phyloP scores from a whole-genome alignment of 2,329 filamentous ascomycete species.

The Mycosphaerella sp. region DNA sequence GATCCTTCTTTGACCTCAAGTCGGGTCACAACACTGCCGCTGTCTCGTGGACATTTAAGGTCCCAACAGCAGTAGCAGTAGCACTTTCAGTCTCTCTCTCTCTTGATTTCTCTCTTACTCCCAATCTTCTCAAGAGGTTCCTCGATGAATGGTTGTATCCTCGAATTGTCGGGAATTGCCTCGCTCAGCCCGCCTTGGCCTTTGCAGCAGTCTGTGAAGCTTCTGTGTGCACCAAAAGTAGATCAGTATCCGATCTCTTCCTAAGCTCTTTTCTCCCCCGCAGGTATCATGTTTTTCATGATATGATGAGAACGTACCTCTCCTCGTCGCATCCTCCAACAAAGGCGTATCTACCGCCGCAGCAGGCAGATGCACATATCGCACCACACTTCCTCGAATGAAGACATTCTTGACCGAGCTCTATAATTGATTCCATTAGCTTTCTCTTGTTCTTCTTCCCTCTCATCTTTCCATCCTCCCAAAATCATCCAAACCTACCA shows the following conservation, averaged over 20 bases:
- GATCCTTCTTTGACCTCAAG: not conserved
- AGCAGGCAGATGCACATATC: constrained; percentile 83
- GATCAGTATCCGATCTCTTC: not conserved
- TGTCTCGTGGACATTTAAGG: too few relatives aligned
- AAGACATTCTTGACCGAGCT: constrained; percentile 92
- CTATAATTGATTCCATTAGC: constrained; percentile 32
- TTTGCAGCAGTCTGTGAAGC: constrained; percentile 33
- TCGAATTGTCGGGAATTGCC: too few relatives aligned
- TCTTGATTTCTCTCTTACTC: too few relatives aligned
- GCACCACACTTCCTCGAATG: constrained; percentile 84
- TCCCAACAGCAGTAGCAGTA: too few relatives aligned
- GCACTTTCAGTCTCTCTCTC: too few relatives aligned
- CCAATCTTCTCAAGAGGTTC: not conserved
- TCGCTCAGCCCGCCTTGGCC: constrained; percentile 27
- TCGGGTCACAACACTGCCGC: too few relatives aligned
- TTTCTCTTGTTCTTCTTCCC: not conserved
- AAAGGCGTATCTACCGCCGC: constrained; percentile 77
- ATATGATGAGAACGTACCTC: constrained; percentile 51
- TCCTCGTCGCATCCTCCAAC: constrained; percentile 82
- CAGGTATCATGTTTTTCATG: not conserved
- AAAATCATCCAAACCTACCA: constrained; percentile 49
- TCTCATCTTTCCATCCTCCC: not conserved
- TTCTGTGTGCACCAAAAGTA: constrained; percentile 17
- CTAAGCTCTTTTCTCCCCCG: not conserved
- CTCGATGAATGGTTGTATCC: not conserved